These are phyloP conservation scores for Zygoascus bituminiphila DNA, from an alignment of 805 yeast genomes.

Conservation along the genomic window DNA sequence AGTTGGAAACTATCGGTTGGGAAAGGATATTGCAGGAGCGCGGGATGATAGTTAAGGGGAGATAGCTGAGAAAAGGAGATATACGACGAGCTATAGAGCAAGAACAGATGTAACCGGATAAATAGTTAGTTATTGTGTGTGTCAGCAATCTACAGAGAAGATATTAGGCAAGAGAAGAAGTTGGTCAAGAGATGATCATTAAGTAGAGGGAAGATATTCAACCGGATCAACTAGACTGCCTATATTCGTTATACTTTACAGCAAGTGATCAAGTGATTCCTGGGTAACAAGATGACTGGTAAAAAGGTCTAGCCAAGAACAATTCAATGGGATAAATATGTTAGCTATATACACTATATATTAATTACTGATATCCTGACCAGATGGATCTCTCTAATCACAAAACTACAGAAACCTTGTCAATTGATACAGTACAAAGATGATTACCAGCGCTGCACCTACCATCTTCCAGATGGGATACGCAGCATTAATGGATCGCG, in stretches of 20 bases:
- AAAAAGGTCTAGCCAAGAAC: no score
- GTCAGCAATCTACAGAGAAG: background rate
- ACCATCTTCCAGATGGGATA: slow-evolving; percentile 54
- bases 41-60: background rate
- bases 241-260: no score
- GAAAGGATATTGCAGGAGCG: slow-evolving; percentile 31
- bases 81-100: no score
- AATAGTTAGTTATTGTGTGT: background rate
- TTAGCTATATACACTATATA: no score
- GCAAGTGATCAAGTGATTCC: no score
- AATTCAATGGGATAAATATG: no score
- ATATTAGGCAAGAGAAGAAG: background rate
- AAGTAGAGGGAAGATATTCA: no score
- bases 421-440: slow-evolving; percentile 51
- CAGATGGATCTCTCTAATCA: background rate
- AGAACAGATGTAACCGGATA: background rate
- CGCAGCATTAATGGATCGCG: slow-evolving; percentile 49
- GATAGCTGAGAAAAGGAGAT: background rate
- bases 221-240: no score
- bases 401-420: slow-evolving; percentile 37
- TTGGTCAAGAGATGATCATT: no score
- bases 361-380: background rate
- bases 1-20: slow-evolving; percentile 80
- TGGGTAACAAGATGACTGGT: no score
- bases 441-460: slow-evolving; percentile 43